Evolutionary conservation across 495 filamentous ascomycete genomes (phyloP), one percentile per base, ranked within the genome.

Genomic region (Aspergillus kassunensis): DNA sequence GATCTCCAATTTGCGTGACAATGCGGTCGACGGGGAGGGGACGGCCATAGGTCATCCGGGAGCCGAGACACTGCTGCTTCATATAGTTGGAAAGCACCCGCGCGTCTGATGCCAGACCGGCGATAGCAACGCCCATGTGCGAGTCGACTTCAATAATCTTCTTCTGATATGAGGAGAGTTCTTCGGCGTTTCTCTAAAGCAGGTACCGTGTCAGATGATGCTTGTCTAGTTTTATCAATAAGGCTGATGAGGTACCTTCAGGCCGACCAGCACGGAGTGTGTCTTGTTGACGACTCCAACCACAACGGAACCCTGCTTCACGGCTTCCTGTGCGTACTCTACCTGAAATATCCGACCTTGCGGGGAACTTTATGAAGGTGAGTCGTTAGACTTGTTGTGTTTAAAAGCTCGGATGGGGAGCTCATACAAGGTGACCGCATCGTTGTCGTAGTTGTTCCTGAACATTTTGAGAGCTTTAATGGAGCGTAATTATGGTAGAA

Each of bases 361-460:
- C 42, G 93, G 93, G 51, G 93, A 98, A 86, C 91, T 97, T 62
- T 44, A 37, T 45, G 51, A 49, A 30, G 33, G 44, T 47, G 44
- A 42, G 19, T 24, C 60, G 60, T 54, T 64, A 51, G 49, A 35
- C 41, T 51, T 54, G 37, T 15, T 46, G 51, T 46, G 43, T 35
- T 46, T 53, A 50, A 35, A 51, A 56, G 43, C 47, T 54, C 81
- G 74, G 53, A 52, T 44, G 34, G 58, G 45, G 43, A 41, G 47
- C 45, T 57, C 85, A 78, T 81, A 97, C 91, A 97, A 98, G 75
- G 93, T 98, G 73, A 98, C 92, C 29, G 91, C 91, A 77, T 98
- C 93, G 82, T 97, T 98, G 76, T 98, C 93, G 80, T 98, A 98
- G 75, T 97, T 97, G 78, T 98, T 98, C 74, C 93, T 83, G 79